phyloP scores from a whole-genome alignment of 495 filamentous ascomycete species.

The Parathielavia appendiculata region DNA sequence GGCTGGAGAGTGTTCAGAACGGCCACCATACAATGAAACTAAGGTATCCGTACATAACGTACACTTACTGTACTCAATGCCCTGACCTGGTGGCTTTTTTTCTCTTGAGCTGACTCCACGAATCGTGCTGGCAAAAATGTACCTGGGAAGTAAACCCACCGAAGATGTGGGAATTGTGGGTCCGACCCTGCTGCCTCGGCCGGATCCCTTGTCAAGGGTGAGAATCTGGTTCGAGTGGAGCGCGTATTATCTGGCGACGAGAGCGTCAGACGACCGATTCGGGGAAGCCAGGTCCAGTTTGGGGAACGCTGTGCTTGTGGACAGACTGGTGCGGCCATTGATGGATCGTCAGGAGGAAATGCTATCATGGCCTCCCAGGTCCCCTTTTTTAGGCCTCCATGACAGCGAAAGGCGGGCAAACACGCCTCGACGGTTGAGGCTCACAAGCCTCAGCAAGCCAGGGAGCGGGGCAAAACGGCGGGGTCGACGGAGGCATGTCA shows the following conservation, averaged over 20 bases:
- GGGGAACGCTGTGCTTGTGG: slow-evolving; percentile 1
- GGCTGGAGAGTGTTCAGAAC: too few relatives aligned
- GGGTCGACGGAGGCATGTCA: not conserved
- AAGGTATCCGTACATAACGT: too few relatives aligned
- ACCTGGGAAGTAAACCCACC: not conserved
- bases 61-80: too few relatives aligned
- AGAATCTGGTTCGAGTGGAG: not conserved
- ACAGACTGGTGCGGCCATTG: not conserved
- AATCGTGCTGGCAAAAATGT: slow-evolving; percentile 2
- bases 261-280: not conserved
- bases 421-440: too few relatives aligned
- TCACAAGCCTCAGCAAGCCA: not conserved
- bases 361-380: not conserved
- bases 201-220: not conserved
- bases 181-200: slow-evolving; percentile 6
- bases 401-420: too few relatives aligned
- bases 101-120: not conserved
- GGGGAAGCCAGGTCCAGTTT: not conserved
- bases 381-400: too few relatives aligned
- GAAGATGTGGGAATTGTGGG: slow-evolving; percentile 2
- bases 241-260: not conserved
- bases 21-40: too few relatives aligned
- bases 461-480: not conserved
- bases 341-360: not conserved
- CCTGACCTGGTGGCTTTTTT: not conserved